These are phyloP conservation scores for Harrya chromipes DNA, from an alignment of 768 basidiomycete genomes.

Conservation along the genomic window DNA sequence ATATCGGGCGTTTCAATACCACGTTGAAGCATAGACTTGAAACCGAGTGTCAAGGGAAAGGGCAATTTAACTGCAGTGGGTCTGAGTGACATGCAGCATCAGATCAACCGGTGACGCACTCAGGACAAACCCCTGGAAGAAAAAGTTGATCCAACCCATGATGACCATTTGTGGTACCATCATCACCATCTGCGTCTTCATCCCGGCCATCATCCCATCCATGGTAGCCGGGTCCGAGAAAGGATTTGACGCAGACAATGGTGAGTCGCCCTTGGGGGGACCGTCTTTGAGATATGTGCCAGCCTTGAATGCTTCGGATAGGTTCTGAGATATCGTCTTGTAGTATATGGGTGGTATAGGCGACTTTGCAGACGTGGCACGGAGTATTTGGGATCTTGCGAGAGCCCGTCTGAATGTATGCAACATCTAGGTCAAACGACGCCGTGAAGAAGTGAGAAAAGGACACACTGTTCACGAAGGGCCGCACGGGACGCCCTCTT, in stretches of 20 bases:
- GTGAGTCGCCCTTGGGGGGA: constrained; percentile 60
- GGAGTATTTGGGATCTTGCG: constrained; percentile 78
- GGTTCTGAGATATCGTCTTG: constrained; percentile 68
- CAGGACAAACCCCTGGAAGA: constrained; percentile 97
- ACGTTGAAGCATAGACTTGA: constrained; percentile 97
- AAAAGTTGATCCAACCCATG: constrained; percentile 99
- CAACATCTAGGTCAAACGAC: not conserved
- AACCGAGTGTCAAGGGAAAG: constrained; percentile 93
- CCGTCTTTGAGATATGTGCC: constrained; percentile 89
- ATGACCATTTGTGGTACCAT: constrained; percentile 99
- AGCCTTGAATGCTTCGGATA: constrained; percentile 64
- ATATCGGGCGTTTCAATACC: constrained; percentile 94
- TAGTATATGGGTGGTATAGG: constrained; percentile 76
- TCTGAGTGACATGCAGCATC: not conserved
- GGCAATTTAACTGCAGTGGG: constrained; percentile 78
- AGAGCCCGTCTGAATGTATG: constrained; percentile 59
- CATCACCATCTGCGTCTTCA: constrained; percentile 99
- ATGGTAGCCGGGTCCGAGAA: constrained; percentile 87
- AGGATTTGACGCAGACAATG: constrained; percentile 68
- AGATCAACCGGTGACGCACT: constrained; percentile 55
- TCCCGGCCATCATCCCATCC: constrained; percentile 98
- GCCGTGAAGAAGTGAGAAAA: constrained; percentile 2
- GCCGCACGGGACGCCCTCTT: constrained; percentile 75
- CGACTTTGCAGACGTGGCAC: constrained; percentile 75
- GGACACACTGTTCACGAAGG: constrained; percentile 88